phyloP scores from a whole-genome alignment of 192 early-diverging fungal genomes.

The Oehlia diaphana region DNA sequence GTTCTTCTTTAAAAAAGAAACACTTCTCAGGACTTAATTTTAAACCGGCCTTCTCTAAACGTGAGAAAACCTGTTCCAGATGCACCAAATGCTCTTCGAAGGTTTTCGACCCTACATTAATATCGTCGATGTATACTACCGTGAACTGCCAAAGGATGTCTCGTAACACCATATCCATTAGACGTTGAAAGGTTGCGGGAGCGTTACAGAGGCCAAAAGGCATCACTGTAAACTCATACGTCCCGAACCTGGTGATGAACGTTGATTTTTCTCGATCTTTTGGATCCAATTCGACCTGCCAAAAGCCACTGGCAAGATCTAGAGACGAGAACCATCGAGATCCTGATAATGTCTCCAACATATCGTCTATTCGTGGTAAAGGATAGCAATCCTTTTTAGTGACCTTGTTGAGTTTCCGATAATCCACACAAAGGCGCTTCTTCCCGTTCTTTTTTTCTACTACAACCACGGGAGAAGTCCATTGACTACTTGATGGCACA shows the following conservation, averaged over 20 bases:
- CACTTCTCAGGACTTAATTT: background rate
- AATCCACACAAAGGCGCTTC: conserved; percentile 44
- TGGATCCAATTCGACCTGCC: conserved; percentile 10
- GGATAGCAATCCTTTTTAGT: conserved; percentile 43
- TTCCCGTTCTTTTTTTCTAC: conserved; percentile 42
- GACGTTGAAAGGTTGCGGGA: conserved; percentile 26
- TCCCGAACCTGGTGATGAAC: conserved; percentile 25
- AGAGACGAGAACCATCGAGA: conserved; percentile 28
- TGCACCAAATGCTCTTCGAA: conserved; percentile 31
- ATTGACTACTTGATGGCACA: background rate
- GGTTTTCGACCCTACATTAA: conserved; percentile 32
- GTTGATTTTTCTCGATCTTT: conserved; percentile 24
- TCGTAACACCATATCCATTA: conserved; percentile 11
- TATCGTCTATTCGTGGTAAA: conserved; percentile 41
- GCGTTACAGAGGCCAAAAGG: conserved; percentile 39
- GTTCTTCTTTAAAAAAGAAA: too few relatives aligned
- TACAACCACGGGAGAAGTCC: conserved; percentile 39
- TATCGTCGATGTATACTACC: conserved; percentile 39
- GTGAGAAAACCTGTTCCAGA: background rate
- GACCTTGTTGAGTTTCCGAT: conserved; percentile 40
- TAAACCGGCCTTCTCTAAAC: background rate
- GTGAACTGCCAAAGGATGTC: background rate
- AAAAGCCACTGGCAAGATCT: conserved; percentile 32
- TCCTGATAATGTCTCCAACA: conserved; percentile 20
- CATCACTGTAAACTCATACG: conserved; percentile 27